phyloP scores from a whole-genome alignment of 345 rosid genomes.

The Eucalyptus regnans region DNA sequence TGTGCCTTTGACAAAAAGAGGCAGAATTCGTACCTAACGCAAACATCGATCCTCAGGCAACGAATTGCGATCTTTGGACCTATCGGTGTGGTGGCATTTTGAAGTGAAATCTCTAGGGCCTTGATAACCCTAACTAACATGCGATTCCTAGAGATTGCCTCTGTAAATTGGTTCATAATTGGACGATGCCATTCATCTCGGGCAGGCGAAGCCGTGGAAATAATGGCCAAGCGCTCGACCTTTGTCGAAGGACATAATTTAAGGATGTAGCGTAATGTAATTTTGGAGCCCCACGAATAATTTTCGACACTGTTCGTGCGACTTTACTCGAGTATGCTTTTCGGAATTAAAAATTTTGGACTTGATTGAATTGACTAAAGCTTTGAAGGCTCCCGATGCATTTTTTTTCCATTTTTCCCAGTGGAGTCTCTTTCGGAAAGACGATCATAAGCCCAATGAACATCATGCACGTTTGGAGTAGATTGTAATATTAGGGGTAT shows the following conservation, averaged over 20 bases:
- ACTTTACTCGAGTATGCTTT: not conserved
- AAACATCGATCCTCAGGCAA: not conserved
- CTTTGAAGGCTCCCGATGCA: not conserved
- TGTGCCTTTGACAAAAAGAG: not conserved
- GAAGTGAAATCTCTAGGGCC: not conserved
- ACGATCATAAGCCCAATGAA: not conserved
- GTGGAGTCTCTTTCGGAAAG: not conserved
- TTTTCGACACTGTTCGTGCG: fast-evolving
- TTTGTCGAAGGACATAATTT: not conserved
- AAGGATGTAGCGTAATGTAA: not conserved
- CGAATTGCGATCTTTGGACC: not conserved
- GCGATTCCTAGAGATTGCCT: not conserved
- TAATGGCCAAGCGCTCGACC: not conserved
- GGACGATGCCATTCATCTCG: not conserved
- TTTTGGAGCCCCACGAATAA: not conserved
- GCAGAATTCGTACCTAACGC: not conserved
- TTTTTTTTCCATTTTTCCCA: not conserved
- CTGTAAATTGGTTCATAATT: not conserved
- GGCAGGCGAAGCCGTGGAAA: not conserved
- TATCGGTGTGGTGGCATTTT: not conserved
- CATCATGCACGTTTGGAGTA: not conserved
- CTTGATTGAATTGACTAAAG: not conserved
- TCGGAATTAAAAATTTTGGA: not conserved
- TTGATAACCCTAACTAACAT: not conserved
- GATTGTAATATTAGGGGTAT: not conserved